phyloP scores from a whole-genome alignment of 2,329 filamentous ascomycete species.

The Colletotrichum coccodes region DNA sequence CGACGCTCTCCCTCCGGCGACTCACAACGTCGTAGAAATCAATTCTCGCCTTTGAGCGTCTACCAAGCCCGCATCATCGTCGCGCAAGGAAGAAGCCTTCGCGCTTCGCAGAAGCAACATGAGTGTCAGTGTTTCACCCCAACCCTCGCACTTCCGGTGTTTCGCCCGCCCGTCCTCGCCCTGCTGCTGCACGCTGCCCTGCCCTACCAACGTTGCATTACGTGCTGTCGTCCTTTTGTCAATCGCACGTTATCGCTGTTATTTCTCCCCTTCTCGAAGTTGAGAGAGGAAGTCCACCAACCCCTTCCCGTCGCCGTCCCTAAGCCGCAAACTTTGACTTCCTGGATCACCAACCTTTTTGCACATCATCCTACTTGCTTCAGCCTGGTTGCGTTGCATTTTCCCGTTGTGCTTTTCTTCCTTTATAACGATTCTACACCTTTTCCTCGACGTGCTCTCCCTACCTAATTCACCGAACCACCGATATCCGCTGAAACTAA shows the following conservation, averaged over 20 bases:
- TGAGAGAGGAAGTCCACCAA: constrained; percentile 17
- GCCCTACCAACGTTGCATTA: constrained; percentile 6
- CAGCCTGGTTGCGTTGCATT: constrained; percentile 33
- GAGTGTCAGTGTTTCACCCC: constrained; percentile 58
- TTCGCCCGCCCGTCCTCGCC: constrained; percentile 29
- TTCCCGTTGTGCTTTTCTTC: constrained; percentile 6
- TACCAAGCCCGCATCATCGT: constrained; percentile 10
- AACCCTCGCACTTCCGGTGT: constrained; percentile 37
- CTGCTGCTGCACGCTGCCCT: constrained; percentile 8
- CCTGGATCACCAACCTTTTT: constrained; percentile 25
- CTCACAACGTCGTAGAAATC: background rate
- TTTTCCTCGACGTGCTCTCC: background rate
- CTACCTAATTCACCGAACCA: background rate
- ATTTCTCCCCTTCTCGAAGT: constrained; percentile 24
- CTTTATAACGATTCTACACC: background rate
- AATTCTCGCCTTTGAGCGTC: constrained; percentile 1
- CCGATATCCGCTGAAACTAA: constrained; percentile 41
- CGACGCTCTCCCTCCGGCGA: background rate
- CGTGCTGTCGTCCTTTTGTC: background rate
- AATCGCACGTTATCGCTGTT: constrained; percentile 18
- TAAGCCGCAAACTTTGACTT: constrained; percentile 19
- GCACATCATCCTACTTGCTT: constrained; percentile 26
- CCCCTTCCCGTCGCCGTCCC: background rate
- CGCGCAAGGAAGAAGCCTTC: constrained; percentile 35
- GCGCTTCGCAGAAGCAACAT: constrained; percentile 46